A percentile compares a stretch with the other conserved stretches of the same genome.
phyloP scores from a whole-genome alignment of 345 rosid species.

The Conringia planisiliqua region DNA sequence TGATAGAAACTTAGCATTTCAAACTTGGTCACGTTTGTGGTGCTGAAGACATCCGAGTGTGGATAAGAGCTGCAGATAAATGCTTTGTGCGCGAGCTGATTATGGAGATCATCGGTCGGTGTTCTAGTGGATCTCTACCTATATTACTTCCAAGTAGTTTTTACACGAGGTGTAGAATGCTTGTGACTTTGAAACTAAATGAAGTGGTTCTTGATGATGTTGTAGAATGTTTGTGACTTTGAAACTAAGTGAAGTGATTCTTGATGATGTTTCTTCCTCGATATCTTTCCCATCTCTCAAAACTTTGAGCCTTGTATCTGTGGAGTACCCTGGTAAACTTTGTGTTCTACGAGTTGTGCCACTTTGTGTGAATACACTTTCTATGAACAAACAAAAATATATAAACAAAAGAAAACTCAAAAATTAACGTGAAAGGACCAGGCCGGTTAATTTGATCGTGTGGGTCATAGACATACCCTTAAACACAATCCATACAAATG shows the following conservation, averaged over 20 bases:
- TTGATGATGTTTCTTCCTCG: neutral
- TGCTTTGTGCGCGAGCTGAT: neutral
- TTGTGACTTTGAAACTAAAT: neutral
- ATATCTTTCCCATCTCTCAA: constrained; percentile 1
- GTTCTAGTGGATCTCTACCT: neutral
- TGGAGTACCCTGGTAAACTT: constrained; percentile 10
- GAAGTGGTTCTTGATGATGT: no score
- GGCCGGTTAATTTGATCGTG: neutral
- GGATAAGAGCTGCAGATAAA: neutral
- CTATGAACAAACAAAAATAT: no score
- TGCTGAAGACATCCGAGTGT: neutral
- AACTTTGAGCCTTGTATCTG: neutral
- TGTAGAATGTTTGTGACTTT: no score
- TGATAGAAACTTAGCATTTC: neutral
- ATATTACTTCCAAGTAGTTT: neutral
- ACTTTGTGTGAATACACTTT: no score
- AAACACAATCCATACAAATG: neutral
- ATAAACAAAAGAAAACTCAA: neutral
- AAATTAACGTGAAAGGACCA: neutral
- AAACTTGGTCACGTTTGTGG: neutral
- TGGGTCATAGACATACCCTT: neutral
- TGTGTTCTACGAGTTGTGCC: no score
- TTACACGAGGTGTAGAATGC: neutral
- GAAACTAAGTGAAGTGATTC: no score
- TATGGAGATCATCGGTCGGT: neutral